Percentiles rank a stretch among this genome's conserved stretches.
These are phyloP conservation scores for Neurospora tetrasperma DNA, from an alignment of 495 filamentous ascomycete genomes.

Conservation along the genomic window DNA sequence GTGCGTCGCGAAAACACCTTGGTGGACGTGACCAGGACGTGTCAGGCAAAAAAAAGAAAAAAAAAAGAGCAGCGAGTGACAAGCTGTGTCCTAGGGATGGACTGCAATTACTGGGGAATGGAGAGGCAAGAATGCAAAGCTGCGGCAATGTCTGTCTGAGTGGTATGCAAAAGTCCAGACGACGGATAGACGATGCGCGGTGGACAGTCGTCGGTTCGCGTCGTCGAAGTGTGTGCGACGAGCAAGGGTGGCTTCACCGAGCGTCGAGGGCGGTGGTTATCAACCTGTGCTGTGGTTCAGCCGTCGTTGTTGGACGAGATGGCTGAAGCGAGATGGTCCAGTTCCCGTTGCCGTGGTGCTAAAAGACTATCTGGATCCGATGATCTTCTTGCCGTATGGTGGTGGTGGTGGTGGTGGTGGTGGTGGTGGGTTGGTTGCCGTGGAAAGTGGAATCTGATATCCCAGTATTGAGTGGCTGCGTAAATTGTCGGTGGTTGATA, in stretches of 20 bases:
- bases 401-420: background rate
- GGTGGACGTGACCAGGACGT: background rate
- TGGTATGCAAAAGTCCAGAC: background rate
- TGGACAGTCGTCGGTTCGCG: conserved; percentile 11
- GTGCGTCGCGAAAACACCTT: conserved; percentile 8
- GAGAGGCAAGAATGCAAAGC: background rate
- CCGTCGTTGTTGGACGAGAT: conserved; percentile 7
- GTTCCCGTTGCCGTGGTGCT: background rate
- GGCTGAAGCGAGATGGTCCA: background rate
- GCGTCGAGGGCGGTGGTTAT: background rate
- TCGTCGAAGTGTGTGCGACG: background rate
- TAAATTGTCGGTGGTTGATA: background rate
- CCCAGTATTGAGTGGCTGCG: background rate
- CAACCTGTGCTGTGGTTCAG: conserved; percentile 4
- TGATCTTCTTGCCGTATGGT: background rate
- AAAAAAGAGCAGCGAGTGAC: background rate
- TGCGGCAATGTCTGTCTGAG: background rate
- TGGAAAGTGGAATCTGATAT: background rate
- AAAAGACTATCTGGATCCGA: background rate
- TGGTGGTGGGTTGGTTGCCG: background rate
- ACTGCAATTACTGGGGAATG: background rate
- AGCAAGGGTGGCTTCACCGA: background rate
- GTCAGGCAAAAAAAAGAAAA: background rate
- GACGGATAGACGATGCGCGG: conserved; percentile 2
- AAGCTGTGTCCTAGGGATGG: background rate